These are phyloP conservation scores for Ploettnerulaceae sp. DNA, from an alignment of 2,329 filamentous ascomycete species.

Conservation along the genomic window DNA sequence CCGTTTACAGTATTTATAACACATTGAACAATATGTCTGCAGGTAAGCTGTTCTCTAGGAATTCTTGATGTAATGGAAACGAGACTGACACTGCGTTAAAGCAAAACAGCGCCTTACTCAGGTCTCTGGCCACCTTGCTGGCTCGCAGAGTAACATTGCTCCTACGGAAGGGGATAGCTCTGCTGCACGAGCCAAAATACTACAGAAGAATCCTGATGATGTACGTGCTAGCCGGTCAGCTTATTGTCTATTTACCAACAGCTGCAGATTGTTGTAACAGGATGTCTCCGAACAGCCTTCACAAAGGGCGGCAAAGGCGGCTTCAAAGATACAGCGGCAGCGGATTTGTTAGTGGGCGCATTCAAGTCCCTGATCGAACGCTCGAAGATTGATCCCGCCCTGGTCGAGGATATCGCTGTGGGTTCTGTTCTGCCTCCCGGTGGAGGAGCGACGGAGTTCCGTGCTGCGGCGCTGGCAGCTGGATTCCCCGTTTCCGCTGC, in stretches of 20 bases:
- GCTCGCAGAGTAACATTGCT: constrained; percentile 33
- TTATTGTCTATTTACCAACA: constrained; percentile 25
- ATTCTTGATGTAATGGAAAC: not conserved
- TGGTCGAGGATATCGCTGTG: constrained; percentile 90
- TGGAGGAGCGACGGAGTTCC: constrained; percentile 94
- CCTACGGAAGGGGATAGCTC: constrained; percentile 21
- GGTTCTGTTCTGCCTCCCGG: constrained; percentile 89
- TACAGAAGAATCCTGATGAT: constrained; percentile 64
- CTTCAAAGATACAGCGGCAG: constrained; percentile 89
- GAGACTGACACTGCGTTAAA: constrained; percentile 24
- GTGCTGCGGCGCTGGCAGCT: constrained; percentile 82
- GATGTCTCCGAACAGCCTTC: constrained; percentile 83
- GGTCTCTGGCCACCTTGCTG: constrained; percentile 56
- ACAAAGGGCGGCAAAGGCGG: constrained; percentile 90
- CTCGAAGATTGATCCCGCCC: constrained; percentile 79
- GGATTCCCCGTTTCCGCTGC: constrained; percentile 83
- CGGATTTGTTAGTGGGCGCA: constrained; percentile 79
- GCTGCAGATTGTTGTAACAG: constrained; percentile 76
- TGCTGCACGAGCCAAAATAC: constrained; percentile 37
- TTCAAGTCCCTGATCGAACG: constrained; percentile 77
- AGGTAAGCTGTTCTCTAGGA: constrained; percentile 17
- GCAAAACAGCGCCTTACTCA: constrained; percentile 40
- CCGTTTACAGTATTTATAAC: not conserved
- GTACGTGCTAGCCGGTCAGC: constrained; percentile 37
- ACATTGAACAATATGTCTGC: constrained; percentile 26